Evolutionary conservation across 2,329 filamentous ascomycete species (phyloP).

Genomic region (Elsinoe fawcettii): DNA sequence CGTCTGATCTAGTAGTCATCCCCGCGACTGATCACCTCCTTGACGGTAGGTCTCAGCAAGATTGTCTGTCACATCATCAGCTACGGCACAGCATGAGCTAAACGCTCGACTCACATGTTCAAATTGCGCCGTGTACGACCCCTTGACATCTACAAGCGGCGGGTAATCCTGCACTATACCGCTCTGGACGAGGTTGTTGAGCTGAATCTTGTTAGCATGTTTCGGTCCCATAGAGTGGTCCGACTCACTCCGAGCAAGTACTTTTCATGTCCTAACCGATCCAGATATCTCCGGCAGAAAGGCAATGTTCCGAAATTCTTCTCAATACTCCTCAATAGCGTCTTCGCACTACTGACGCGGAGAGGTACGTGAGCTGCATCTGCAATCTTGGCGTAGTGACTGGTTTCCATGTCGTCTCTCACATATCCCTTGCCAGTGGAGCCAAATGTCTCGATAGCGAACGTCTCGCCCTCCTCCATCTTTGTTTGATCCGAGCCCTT

Average conservation of each 20-base stretch:
- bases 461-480: constrained; percentile 53
- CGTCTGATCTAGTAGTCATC: constrained; percentile 27
- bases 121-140: constrained; percentile 57
- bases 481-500: constrained; percentile 43
- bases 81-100: constrained; percentile 4
- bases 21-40: constrained; percentile 36
- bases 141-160: constrained; percentile 50
- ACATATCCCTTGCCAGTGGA: constrained; percentile 46
- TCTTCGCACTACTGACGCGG: constrained; percentile 47
- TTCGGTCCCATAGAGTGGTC: not conserved
- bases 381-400: constrained; percentile 30
- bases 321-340: constrained; percentile 51
- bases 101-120: constrained; percentile 44
- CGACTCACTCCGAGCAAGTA: constrained; percentile 50
- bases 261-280: constrained; percentile 53
- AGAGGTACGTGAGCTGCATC: constrained; percentile 33
- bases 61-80: constrained; percentile 29
- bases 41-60: constrained; percentile 33
- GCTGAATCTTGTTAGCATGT: constrained; percentile 29
- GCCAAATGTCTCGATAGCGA: constrained; percentile 54
- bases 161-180: constrained; percentile 52
- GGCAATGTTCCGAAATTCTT: constrained; percentile 56
- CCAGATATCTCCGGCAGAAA: constrained; percentile 55
- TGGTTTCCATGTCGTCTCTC: constrained; percentile 38
- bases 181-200: constrained; percentile 50